Evolutionary conservation across 805 yeast species (phyloP).

Genomic region (Yamadazyma insecticola): DNA sequence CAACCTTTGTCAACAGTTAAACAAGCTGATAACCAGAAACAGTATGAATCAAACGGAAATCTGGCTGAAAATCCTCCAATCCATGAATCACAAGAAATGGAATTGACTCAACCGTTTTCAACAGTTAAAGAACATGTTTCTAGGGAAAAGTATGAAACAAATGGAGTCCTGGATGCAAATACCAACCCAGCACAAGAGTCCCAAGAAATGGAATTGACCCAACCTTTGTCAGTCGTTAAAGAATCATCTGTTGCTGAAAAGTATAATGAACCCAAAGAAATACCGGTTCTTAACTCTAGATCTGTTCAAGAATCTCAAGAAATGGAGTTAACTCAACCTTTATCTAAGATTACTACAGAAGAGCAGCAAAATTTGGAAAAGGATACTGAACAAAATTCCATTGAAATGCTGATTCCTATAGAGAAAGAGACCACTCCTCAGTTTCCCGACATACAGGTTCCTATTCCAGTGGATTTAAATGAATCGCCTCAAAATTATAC

Average conservation of each 20-base stretch:
- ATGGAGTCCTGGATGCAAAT: too few species aligned
- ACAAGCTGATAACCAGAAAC: too few species aligned
- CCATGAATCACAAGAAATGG: slow-evolving; percentile 11
- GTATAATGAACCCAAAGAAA: too few species aligned
- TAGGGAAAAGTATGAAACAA: not conserved
- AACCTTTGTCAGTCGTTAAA: too few species aligned
- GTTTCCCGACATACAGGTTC: slow-evolving; percentile 10
- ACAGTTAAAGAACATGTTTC: slow-evolving; percentile 1
- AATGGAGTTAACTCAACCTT: slow-evolving; percentile 7
- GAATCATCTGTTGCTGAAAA: too few species aligned
- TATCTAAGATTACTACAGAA: too few species aligned
- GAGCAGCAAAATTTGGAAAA: too few species aligned
- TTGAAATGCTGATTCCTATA: not conserved
- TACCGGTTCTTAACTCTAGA: too few species aligned
- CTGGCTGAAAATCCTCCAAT: too few species aligned
- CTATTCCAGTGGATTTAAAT: slow-evolving; percentile 11
- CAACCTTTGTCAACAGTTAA: too few species aligned
- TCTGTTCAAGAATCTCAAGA: slow-evolving; percentile 7
- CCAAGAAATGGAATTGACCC: slow-evolving; percentile 22
- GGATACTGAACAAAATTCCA: too few species aligned
- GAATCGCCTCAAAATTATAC: not conserved
- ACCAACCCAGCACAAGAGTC: slow-evolving; percentile 6
- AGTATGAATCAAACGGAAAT: too few species aligned
- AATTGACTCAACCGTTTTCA: slow-evolving; percentile 10
- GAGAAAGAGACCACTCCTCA: slow-evolving; percentile 7